Conservation (phyloP, 495 filamentous ascomycete genomes). For the Penicillium lagena region DNA sequence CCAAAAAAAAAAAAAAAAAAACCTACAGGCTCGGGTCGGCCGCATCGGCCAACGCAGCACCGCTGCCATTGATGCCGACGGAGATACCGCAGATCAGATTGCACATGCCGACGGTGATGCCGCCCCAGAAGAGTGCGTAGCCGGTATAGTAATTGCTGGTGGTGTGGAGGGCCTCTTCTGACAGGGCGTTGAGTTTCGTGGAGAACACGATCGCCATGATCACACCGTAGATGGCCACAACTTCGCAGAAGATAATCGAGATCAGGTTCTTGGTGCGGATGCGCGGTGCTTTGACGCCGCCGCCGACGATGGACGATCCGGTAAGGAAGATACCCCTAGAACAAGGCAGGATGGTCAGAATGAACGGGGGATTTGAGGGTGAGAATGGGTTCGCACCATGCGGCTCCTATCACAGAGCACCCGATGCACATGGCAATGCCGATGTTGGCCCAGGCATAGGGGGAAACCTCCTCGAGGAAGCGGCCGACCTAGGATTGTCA, state of each 20-base stretch:
- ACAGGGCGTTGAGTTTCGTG: slow-evolving; percentile 61
- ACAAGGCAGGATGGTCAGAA: neutral
- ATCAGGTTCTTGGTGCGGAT: slow-evolving; percentile 99
- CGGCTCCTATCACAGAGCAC: slow-evolving; percentile 89
- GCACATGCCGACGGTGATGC: slow-evolving; percentile 87
- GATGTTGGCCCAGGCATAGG: slow-evolving; percentile 85
- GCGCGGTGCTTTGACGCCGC: slow-evolving; percentile 88
- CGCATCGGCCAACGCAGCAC: slow-evolving; percentile 92
- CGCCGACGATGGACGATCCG: slow-evolving; percentile 96
- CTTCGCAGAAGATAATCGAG: slow-evolving; percentile 99
- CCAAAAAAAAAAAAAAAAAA: neutral
- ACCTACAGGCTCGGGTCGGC: slow-evolving; percentile 85
- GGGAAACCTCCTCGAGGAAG: slow-evolving; percentile 91
- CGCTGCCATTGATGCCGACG: slow-evolving; percentile 96
- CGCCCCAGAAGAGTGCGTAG: slow-evolving; percentile 92
- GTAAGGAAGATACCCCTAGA: slow-evolving; percentile 97
- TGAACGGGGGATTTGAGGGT: neutral
- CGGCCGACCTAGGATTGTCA: slow-evolving; percentile 63
- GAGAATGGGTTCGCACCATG: slow-evolving; percentile 63
- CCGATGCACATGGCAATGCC: slow-evolving; percentile 95
- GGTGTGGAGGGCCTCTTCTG: slow-evolving; percentile 48
- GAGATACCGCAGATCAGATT: slow-evolving; percentile 95
- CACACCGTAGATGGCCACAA: slow-evolving; percentile 98
- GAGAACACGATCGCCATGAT: slow-evolving; percentile 99
- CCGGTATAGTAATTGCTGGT: slow-evolving; percentile 86